A percentile compares a stretch with the other conserved stretches of the same genome.
Conservation (phyloP, 2,329 filamentous ascomycete species). For the Periglandula ipomoeae region DNA sequence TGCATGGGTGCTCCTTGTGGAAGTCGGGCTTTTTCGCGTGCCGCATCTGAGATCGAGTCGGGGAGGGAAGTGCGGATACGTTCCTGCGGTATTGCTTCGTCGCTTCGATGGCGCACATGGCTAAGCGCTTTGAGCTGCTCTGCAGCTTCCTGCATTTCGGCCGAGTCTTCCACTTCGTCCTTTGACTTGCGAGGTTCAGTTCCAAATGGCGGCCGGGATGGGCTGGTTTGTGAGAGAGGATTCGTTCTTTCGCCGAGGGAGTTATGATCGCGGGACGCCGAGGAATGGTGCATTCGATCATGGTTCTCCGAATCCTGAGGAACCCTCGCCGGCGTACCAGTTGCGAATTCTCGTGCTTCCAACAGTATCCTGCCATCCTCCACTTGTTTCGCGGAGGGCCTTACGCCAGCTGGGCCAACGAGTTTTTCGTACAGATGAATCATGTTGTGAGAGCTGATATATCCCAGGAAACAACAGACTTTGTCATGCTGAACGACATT, state of each 20-base stretch:
- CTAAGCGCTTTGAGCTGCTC: slow-evolving; percentile 58
- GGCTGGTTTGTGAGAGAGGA: slow-evolving; percentile 19
- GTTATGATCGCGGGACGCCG: slow-evolving; percentile 16
- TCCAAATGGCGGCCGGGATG: slow-evolving; percentile 14
- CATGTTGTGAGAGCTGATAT: slow-evolving; percentile 60
- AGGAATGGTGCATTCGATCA: slow-evolving; percentile 16
- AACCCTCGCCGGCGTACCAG: slow-evolving; percentile 22
- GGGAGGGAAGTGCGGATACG: slow-evolving; percentile 30
- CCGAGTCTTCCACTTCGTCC: slow-evolving; percentile 46
- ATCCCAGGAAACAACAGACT: slow-evolving; percentile 56
- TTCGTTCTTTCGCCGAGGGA: slow-evolving; percentile 16
- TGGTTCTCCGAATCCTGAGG: slow-evolving; percentile 19
- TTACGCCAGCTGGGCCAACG: slow-evolving; percentile 35
- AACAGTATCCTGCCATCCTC: slow-evolving; percentile 49
- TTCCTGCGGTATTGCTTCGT: slow-evolving; percentile 26
- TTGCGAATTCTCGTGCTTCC: slow-evolving; percentile 40
- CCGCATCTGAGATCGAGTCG: slow-evolving; percentile 25
- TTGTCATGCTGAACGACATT: slow-evolving; percentile 57
- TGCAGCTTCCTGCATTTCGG: slow-evolving; percentile 59
- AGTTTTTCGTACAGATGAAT: slow-evolving; percentile 53
- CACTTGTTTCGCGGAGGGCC: slow-evolving; percentile 40
- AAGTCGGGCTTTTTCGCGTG: slow-evolving; percentile 14
- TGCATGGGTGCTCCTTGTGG: slow-evolving; percentile 28
- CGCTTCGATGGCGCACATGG: slow-evolving; percentile 48
- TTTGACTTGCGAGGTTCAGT: slow-evolving; percentile 21